Percentiles rank a stretch among this genome's conserved stretches.
These are phyloP conservation scores for Paraphoma sp. DNA, from an alignment of 2,329 filamentous ascomycete genomes.

Conservation along the genomic window DNA sequence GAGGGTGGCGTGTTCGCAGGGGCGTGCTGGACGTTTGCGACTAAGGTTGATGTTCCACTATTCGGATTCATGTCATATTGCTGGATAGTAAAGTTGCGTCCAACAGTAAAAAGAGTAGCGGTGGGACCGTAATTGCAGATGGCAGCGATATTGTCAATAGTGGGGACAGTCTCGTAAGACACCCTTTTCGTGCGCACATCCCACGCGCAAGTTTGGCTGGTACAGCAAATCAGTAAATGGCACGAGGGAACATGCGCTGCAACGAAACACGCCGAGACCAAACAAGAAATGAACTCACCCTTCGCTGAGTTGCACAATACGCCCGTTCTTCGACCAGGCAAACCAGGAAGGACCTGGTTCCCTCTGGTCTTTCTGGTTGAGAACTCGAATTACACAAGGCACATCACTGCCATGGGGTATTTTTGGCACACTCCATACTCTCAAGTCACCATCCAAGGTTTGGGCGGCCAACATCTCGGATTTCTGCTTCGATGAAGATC, in stretches of 20 bases:
- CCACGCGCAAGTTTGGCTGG: constrained; percentile 87
- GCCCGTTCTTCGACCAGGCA: constrained; percentile 97
- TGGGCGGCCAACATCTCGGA: constrained; percentile 97
- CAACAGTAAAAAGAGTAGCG: constrained; percentile 90
- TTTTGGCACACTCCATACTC: constrained; percentile 97
- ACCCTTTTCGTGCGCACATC: constrained; percentile 98
- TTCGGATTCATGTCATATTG: constrained; percentile 89
- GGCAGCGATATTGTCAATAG: constrained; percentile 78
- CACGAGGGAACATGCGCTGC: constrained; percentile 2
- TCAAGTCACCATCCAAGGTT: constrained; percentile 86
- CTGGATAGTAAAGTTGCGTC: constrained; percentile 86
- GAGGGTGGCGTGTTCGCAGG: constrained; percentile 80
- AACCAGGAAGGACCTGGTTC: constrained; percentile 88
- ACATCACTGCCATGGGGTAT: constrained; percentile 70
- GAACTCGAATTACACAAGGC: constrained; percentile 85
- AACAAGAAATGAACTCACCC: constrained; percentile 66
- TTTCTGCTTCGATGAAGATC: constrained; percentile 92
- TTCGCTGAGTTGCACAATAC: constrained; percentile 90
- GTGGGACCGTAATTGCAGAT: constrained; percentile 88
- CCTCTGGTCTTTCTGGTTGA: constrained; percentile 79
- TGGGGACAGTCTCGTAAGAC: constrained; percentile 86
- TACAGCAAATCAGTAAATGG: constrained; percentile 26
- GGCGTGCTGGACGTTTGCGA: constrained; percentile 86
- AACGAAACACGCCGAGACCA: too few species aligned
- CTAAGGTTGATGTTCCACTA: constrained; percentile 69